Evolutionary conservation across 257 asterid species (phyloP), one percentile per base, ranked within the genome.

Genomic region (Jasminum sambac): DNA sequence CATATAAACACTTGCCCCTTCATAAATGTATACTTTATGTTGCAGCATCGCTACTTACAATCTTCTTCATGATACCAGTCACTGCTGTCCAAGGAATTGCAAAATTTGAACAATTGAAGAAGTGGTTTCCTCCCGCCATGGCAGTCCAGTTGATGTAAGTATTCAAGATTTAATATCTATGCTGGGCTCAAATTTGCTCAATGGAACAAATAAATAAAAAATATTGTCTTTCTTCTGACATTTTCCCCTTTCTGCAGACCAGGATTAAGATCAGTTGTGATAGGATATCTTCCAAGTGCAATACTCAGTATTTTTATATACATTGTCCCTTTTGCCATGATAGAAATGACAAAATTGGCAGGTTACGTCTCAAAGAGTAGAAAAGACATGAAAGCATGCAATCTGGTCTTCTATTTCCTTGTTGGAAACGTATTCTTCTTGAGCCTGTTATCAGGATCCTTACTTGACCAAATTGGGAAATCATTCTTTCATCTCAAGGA

Each of bases 61-160:
- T 94, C 76, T 94, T 94, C 91, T 94, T 91, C 13, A 91, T 92
- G 52, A 92, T 88, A 36, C 99, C 99, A 41, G 99, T 94, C 36
- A 84, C 99, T 23, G 96, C 96, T 8, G 90, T 88, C 74, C 98
- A 94, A 67, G 99, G 99, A 73, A 88, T 94, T 13, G 98, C 96
- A 9, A 89, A 91, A 79, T 91, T 82, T 64, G 96, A 91, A 39
- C 82, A 81, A 58, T 68, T 91, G 52, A 81, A 73, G 76, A 88
- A 83, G 79, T 91, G 99, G 99, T 91, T 94, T 78, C 99, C 98
- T 38, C 98, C 99, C 11, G 99, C 93, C 61, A 89, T 85, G 91
- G 96, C 97, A 61, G 77, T 91, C 74, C 86, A 94, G 66, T 76
- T 88, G 81, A 91, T 94, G 97, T 94, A 83, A 76, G 92, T 17